phyloP scores from a whole-genome alignment of 441 rosid species.

The Theobroma grandiflorum region DNA sequence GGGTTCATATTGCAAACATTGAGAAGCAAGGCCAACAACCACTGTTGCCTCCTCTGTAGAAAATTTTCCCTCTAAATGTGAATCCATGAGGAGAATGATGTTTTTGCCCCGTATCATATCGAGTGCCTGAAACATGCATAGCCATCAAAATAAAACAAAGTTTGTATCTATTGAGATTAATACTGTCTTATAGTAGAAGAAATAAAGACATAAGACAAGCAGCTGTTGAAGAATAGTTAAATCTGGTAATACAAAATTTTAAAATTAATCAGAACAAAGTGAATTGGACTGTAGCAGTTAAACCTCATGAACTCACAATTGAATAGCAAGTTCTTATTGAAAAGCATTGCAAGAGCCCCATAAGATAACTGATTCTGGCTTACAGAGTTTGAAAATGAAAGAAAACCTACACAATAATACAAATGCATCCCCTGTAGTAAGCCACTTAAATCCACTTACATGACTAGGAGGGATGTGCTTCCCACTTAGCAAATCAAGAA shows the following conservation, averaged over 20 bases:
- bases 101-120: conserved; percentile 74
- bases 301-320: neutral
- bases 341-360: conserved; percentile 11
- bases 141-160: conserved; percentile 19
- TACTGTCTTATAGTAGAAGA: neutral
- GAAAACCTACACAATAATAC: conserved; percentile 5
- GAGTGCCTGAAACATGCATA: conserved; percentile 60
- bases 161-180: neutral
- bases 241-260: neutral
- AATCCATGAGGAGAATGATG: conserved; percentile 71
- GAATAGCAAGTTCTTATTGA: conserved; percentile 3
- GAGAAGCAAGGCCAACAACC: conserved; percentile 74
- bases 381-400: neutral
- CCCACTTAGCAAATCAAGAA: conserved; percentile 72
- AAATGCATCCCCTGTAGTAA: neutral
- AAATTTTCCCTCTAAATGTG: conserved; percentile 81
- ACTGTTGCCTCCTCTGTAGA: conserved; percentile 72
- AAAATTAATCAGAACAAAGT: neutral
- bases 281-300: neutral
- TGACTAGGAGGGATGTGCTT: conserved; percentile 77
- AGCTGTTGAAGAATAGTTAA: neutral
- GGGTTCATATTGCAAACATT: conserved; percentile 77
- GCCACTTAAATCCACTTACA: conserved; percentile 46
- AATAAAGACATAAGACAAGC: neutral
- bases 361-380: conserved; percentile 3